Conservation (phyloP, 2,329 filamentous ascomycete species). For the Arachnomyces sp. region DNA sequence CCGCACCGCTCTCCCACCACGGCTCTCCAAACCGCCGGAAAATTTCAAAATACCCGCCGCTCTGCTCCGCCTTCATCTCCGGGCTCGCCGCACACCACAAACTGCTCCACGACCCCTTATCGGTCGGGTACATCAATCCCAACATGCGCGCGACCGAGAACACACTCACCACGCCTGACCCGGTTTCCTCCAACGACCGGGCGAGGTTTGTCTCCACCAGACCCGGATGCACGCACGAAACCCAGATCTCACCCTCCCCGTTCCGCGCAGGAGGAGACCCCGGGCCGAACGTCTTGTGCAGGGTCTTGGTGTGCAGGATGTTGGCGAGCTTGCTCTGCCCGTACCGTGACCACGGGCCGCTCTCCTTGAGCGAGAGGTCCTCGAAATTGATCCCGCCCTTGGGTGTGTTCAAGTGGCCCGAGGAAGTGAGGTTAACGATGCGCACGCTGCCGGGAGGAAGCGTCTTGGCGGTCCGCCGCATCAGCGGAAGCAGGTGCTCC, state of each 20-base stretch:
- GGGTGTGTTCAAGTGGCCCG: constrained; percentile 10
- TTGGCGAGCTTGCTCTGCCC: constrained; percentile 44
- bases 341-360: constrained; percentile 33
- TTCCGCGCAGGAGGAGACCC: constrained; percentile 19
- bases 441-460: constrained; percentile 9
- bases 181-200: constrained; percentile 9
- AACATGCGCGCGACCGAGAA: constrained; percentile 14
- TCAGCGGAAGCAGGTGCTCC: constrained; percentile 30
- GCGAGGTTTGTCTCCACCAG: constrained; percentile 28
- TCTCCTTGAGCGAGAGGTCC: constrained; percentile 15
- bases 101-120: constrained; percentile 30
- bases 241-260: constrained; percentile 33
- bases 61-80: constrained; percentile 32
- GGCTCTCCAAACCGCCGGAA: constrained; percentile 25
- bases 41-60: constrained; percentile 30
- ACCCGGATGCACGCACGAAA: constrained; percentile 35
- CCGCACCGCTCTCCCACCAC: constrained; percentile 27
- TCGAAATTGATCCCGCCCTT: constrained; percentile 13
- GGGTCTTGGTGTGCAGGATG: constrained; percentile 33
- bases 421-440: constrained; percentile 14
- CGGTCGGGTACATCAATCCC: constrained; percentile 19
- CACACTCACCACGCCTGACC: constrained; percentile 10
- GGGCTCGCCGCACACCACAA: constrained; percentile 31
- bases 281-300: constrained; percentile 29
- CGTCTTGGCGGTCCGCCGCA: constrained; percentile 24